A percentile compares a stretch with the other conserved stretches of the same genome.
Conservation (phyloP, 129 eudicot species). For the Lonicera japonica region DNA sequence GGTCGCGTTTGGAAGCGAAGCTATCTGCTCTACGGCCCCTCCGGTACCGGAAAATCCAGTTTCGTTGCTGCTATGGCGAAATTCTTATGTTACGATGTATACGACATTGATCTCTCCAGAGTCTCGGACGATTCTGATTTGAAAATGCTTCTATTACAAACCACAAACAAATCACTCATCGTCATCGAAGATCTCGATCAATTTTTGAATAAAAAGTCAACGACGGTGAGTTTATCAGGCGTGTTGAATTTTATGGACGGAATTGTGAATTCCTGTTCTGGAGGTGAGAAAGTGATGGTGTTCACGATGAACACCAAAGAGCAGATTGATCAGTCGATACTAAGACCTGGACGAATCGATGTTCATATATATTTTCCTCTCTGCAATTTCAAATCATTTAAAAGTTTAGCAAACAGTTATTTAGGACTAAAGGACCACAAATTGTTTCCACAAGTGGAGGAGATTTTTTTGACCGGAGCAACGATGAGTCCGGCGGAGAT, state of each 20-base stretch:
- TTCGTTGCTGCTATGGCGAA: slow-evolving; percentile 24
- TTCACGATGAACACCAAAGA: slow-evolving; percentile 44
- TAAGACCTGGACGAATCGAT: slow-evolving; percentile 53
- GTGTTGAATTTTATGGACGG: slow-evolving; percentile 58
- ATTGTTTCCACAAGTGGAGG: slow-evolving; percentile 43
- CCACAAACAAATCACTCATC: slow-evolving; percentile 4
- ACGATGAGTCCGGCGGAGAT: slow-evolving; percentile 49
- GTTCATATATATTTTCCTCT: slow-evolving; percentile 42
- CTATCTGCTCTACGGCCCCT: slow-evolving; percentile 27
- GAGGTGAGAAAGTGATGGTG: slow-evolving; percentile 35
- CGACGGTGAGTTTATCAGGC: slow-evolving; percentile 18
- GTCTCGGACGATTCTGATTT: slow-evolving; percentile 8
- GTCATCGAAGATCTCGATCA: slow-evolving; percentile 12
- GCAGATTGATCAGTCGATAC: slow-evolving; percentile 26
- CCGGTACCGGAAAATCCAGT: slow-evolving; percentile 31
- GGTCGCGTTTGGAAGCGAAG: slow-evolving; percentile 36
- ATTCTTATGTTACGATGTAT: slow-evolving; percentile 11
- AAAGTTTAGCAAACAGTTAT: slow-evolving; percentile 30
- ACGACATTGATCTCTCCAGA: slow-evolving; percentile 13
- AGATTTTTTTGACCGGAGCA: slow-evolving; percentile 34
- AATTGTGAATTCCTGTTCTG: slow-evolving; percentile 25
- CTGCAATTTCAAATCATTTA: slow-evolving; percentile 43
- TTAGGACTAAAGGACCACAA: slow-evolving; percentile 50
- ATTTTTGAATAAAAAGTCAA: neutral
- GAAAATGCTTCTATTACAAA: slow-evolving; percentile 8